Base-by-base conservation (phyloP, 345 rosid species). In the Camelina sativa region DNA sequence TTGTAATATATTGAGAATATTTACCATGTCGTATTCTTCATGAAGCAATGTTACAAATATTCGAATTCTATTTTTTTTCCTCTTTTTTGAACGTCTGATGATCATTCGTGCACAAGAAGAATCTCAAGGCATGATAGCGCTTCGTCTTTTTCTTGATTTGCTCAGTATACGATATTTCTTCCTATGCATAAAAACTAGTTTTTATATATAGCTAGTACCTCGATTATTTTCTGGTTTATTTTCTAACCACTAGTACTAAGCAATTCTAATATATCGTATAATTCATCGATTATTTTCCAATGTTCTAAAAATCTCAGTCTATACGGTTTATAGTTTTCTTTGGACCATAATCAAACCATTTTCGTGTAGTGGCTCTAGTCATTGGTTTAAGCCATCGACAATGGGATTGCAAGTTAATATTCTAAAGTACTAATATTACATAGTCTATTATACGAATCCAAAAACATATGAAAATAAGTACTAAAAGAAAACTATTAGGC, bases 1-100 rank as follows among this genome's bases (percentile, higher is more conserved):
- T 62, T 69, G 40, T 76, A 70, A 20, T 62, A 32, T 53, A 35
- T 62, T 22, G 57, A 69, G 70, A 69, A 53, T 28, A 76, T 71
- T 22, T 28, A 41, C 22, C 44, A 52, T 40, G n/a, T 40, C 15
- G 68, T 25, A 76, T 69, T 69, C 74, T 69, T 54, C 51, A 4
- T 76, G 70, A 53, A 69, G 76, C 72, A 77, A 48, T 51, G 19
- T 41, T 67, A 60, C 62, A 50, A 75, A 77, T 77, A 77, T 71
- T 65, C 72, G 76, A 48, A 56, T 71, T 64, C 17, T 60, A 10
- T 41, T 19, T 46, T 37, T 1, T 34, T 6, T 46, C 4, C 52
- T 17, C 28, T 54, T 58, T 71, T 57, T 28, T 71, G 76, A 77
- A 57, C 71, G 76, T 56, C 59, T 52, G 41, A 71, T 65, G 68